Evolutionary conservation across 805 yeast genomes (phyloP), one percentile per base, ranked within the genome.

Genomic region (Saturnispora bothae): DNA sequence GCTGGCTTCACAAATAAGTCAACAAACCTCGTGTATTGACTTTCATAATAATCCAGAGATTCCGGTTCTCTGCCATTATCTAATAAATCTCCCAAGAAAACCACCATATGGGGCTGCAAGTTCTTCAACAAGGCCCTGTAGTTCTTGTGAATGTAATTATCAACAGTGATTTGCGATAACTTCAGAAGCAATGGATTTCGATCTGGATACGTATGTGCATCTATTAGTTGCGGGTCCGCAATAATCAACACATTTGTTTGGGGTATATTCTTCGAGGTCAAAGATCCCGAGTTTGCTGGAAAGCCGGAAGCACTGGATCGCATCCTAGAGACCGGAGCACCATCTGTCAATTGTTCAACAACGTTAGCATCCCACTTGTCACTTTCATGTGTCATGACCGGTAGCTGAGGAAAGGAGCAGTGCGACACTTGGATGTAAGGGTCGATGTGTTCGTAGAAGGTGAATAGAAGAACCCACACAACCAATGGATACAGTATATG

Each of bases 171-270:
- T 45, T 71, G 65, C 0, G 92, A 71, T 14, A 83, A 43, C 42
- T 63, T 60, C 50, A 79, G 66, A 6, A 80, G 50, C 1, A 68
- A 22, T 18, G 59, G 42, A 1, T 78, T 75, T 43, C 92, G 65
- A 3, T 72, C 77, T 0, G 95, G 94, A 53, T 92, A 92, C 0
- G 97, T 82, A 56, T 82, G 74, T 21, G 66, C 74, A 53, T 92
- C 98, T 50, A 92, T 80, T 22, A 92, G 65, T 55, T 92, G 98
- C 0, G 98, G 97, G 56, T 92, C 98, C 0, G 96, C 96, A 31
- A 84, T 68, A n/a, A 92, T 28, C 10, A 47, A 27, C 3, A 47
- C 36, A 19, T 47, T 45, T 8, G 36, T 43, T 32, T 37, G 40
- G 9, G 35, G 14, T 13, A 37, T 9, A 16, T 22, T 20, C 13